Conservation (phyloP, 2,329 filamentous ascomycete species). For the Passalora sequoiae region DNA sequence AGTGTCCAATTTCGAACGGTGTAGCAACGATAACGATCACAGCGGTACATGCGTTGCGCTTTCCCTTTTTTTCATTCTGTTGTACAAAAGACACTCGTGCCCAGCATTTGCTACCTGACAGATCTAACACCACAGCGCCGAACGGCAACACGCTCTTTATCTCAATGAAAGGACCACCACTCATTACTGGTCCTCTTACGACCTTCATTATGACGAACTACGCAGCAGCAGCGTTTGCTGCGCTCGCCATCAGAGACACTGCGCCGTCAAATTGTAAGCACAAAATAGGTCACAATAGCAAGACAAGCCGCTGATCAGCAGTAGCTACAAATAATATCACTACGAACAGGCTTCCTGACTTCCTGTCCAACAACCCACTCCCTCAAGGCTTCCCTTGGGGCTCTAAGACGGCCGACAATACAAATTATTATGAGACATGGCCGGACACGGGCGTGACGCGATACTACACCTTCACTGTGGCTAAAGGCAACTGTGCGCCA, state of each 20-base stretch:
- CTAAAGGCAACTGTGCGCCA: constrained; percentile 25
- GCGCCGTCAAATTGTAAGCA: background rate
- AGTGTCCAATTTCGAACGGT: constrained; percentile 3
- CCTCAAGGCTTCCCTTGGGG: constrained; percentile 29
- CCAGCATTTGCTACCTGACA: constrained; percentile 1
- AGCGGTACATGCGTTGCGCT: background rate
- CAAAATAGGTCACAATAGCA: background rate
- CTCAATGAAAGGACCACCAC: constrained; percentile 2
- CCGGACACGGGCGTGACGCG: constrained; percentile 32
- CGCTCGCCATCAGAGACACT: constrained; percentile 1
- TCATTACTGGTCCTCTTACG: constrained; percentile 1
- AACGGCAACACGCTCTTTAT: background rate
- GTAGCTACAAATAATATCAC: constrained; percentile 6
- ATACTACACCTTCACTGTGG: constrained; percentile 27
- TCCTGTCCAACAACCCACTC: constrained; percentile 5
- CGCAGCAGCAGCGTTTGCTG: constrained; percentile 1
- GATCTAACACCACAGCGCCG: background rate
- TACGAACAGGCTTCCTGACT: constrained; percentile 4
- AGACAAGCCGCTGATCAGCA: background rate
- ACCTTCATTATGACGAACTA: constrained; percentile 3
- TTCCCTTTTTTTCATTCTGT: background rate
- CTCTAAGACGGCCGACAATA: constrained; percentile 24
- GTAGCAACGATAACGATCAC: constrained; percentile 3
- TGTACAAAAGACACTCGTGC: constrained; percentile 2
- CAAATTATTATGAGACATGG: constrained; percentile 29